Conservation (phyloP, 2,329 filamentous ascomycete genomes). For the Lasiodiplodia citricola region DNA sequence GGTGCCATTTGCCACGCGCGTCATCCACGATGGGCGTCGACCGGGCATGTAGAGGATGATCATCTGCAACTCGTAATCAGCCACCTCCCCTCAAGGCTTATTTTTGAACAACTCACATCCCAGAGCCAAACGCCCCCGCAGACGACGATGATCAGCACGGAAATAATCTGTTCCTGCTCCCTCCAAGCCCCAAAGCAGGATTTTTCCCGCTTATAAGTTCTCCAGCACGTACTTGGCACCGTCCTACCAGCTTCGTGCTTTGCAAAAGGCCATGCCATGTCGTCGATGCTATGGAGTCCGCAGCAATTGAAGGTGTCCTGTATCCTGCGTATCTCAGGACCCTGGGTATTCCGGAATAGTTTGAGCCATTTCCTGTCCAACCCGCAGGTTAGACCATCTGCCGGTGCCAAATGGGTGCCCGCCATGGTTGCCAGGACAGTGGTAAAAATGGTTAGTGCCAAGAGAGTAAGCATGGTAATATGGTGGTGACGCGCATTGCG, state of each 20-base stretch:
- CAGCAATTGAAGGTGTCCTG: conserved; percentile 69
- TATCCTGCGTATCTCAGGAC: conserved; percentile 56
- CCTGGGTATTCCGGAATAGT: conserved; percentile 57
- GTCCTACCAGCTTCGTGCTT: conserved; percentile 29
- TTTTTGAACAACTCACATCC: conserved; percentile 52
- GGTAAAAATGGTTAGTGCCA: conserved; percentile 38
- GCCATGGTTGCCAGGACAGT: conserved; percentile 45
- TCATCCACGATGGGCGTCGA: conserved; percentile 7
- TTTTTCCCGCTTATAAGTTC: conserved; percentile 49
- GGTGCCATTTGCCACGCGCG: neutral
- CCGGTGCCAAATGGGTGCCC: conserved; percentile 37
- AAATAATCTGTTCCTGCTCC: conserved; percentile 53
- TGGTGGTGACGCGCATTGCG: conserved; percentile 5
- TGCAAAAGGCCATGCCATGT: conserved; percentile 65
- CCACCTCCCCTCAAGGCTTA: neutral
- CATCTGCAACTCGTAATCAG: conserved; percentile 8
- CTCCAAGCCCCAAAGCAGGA: conserved; percentile 61
- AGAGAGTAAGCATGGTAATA: conserved; percentile 29
- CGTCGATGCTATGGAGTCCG: conserved; percentile 59
- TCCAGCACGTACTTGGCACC: conserved; percentile 45
- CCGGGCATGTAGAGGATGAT: conserved; percentile 2
- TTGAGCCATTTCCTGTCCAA: conserved; percentile 59
- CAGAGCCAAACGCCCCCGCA: conserved; percentile 60
- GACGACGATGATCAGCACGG: conserved; percentile 59
- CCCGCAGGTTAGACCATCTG: conserved; percentile 49